Evolutionary conservation across 75 land plant species (phyloP), one percentile per base, ranked within the genome.

Genomic region (Pinus albicaulis): DNA sequence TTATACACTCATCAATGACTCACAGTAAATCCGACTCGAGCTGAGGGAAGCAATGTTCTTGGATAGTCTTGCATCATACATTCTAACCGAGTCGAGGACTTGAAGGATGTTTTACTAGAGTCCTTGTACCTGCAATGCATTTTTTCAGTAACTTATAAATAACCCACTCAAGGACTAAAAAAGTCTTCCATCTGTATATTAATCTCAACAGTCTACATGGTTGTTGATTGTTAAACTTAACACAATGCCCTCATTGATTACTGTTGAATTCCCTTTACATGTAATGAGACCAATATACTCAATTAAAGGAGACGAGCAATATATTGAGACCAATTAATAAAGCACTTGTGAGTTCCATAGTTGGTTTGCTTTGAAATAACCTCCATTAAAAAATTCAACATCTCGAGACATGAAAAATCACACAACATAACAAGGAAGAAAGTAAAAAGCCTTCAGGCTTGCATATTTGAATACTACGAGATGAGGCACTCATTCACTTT

Each of bases 31-130:
- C 99, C 99, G 86, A 96, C 95, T 69, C 89, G 89, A 57, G 98
- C 93, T 55, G 95, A 82, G 34, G 95, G 89, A 63, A 91, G 79
- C 59, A 96, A 80, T 28, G 95, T 94, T 73, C 90, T 90, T 66
- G 99, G 99, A 80, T 90, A 96, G 74, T 96, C 99, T 90, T 96
- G 99, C 99, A 96, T 96, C 99, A 96, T 96, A 59, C 99, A 96
- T 75, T 96, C 99, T 63, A 96, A 75, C 69, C 99, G 81, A 74
- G 99, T 96, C 34, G 99, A 92, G n/a, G 99, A 96, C 77, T 94
- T 96, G 75, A 96, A 94, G 53, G 87, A 71, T 76, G 91, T 84
- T 74, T 87, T 96, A 76, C 78, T 87, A 73, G 98, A 79, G 88
- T 96, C 99, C 79, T 90, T 94, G 41, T 96, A 96, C 79, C 99